A percentile compares a stretch with the other conserved stretches of the same genome.
These are phyloP conservation scores for Neurospora sp. DNA, from an alignment of 495 filamentous ascomycete genomes.

Conservation along the genomic window DNA sequence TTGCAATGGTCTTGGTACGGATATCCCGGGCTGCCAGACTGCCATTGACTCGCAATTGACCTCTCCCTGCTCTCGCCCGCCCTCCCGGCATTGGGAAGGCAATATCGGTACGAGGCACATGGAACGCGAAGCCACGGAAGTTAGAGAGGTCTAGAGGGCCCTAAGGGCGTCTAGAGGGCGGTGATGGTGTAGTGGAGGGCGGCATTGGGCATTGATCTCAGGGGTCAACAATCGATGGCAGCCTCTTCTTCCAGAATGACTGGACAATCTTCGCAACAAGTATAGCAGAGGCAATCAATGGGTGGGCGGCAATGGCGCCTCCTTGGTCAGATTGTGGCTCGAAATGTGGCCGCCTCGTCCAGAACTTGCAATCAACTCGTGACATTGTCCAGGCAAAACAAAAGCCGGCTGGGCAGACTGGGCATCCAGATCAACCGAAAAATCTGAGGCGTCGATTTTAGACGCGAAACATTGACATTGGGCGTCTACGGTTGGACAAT, in stretches of 20 bases:
- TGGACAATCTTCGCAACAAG: not conserved
- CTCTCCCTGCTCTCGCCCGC: not conserved
- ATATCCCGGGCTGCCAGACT: not conserved
- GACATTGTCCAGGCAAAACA: not conserved
- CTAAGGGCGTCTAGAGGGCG: not conserved
- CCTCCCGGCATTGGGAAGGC: not conserved
- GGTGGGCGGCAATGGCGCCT: not conserved
- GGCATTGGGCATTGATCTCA: not conserved
- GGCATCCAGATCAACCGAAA: not conserved
- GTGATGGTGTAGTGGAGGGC: not conserved
- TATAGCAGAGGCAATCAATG: not conserved
- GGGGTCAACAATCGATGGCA: not conserved
- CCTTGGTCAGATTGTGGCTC: not conserved
- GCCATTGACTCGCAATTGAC: not conserved
- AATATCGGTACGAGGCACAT: not conserved
- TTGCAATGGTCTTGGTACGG: not conserved
- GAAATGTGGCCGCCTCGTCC: not conserved
- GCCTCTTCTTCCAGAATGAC: not conserved
- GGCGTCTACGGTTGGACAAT: not conserved
- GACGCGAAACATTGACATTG: not conserved
- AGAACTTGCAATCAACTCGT: not conserved
- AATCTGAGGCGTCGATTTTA: not conserved
- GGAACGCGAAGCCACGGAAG: not conserved
- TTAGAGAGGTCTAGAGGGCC: not conserved
- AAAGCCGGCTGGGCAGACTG: not conserved